Base-by-base conservation (phyloP, 2,329 filamentous ascomycete genomes). In the Neopestalotiopsis sp. region DNA sequence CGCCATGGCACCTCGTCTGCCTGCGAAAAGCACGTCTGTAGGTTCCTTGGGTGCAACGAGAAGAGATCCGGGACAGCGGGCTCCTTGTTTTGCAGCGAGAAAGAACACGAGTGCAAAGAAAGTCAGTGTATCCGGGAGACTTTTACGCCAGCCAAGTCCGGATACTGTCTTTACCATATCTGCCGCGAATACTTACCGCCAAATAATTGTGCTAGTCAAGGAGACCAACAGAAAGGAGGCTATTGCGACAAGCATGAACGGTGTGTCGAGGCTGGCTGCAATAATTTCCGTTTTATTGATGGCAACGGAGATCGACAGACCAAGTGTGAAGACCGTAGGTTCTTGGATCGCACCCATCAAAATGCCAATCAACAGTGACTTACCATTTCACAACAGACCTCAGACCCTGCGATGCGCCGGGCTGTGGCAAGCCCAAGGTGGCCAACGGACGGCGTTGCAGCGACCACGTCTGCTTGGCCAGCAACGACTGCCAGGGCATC, bases 31-130 rank as follows among this genome's bases (percentile, higher is more conserved):
- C 68, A 69, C 60, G 61, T 57, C 6, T 69, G 68, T 38, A 24
- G 28, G 58, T n/a, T 42, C 20, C 10, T 60, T 1, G 28, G 58
- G 20, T 75, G 73, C 66, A 45, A 56, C 20, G 62, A 32, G 9
- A 64, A 71, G 28, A 67, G 72, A 12, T 71, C 71, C 60, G 70
- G 70, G 49, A 42, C 69, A 4, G 58, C 64, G 9, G 71, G 68
- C 20, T 69, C 74, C 24, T 67, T 76, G 24, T 78, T 73, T 69
- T 76, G 74, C 71, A 30, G 60, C n/a, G 69, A 69, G 63, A 32
- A 14, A 12, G 59, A 62, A 30, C 74, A 76, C 67, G 72, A 72
- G 69, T 76, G 74, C 70, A 67, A 68, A 12, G 66, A 66, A 3
- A 17, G 30, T 1, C 49, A 9, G 4, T 75, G 74, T 38, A 57